Percentiles rank a stretch among this genome's conserved stretches.
Conservation (phyloP, 2,329 filamentous ascomycete species). For the Fusarium sp. region DNA sequence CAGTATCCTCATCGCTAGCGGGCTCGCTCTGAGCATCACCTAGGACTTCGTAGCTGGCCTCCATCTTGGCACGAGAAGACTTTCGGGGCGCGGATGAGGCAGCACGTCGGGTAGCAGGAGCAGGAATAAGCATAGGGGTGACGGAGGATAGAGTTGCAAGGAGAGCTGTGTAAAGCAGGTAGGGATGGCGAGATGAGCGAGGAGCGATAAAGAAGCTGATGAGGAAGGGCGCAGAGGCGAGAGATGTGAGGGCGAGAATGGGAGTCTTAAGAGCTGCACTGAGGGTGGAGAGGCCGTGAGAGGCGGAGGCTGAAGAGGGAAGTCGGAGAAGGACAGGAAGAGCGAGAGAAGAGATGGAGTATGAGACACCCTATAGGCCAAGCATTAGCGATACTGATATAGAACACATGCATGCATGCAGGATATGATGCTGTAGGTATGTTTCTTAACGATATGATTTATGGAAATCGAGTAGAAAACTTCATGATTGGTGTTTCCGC, state of each 20-base stretch:
- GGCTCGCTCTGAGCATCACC: conserved; percentile 63
- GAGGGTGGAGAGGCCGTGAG: conserved; percentile 76
- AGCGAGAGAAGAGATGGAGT: conserved; percentile 80
- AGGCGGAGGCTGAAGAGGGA: conserved; percentile 77
- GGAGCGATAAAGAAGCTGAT: conserved; percentile 84
- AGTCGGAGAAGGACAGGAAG: conserved; percentile 85
- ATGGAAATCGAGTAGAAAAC: neutral
- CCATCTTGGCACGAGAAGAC: conserved; percentile 62
- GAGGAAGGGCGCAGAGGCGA: conserved; percentile 78
- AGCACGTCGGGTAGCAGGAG: conserved; percentile 45
- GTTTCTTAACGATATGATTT: neutral
- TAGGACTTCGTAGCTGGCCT: conserved; percentile 78
- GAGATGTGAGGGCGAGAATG: conserved; percentile 72
- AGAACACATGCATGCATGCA: neutral
- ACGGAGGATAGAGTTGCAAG: conserved; percentile 72
- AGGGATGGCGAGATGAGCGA: conserved; percentile 81
- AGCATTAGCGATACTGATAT: conserved; percentile 26
- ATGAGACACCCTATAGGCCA: conserved; percentile 81
- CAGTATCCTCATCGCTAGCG: conserved; percentile 62
- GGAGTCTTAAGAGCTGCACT: conserved; percentile 72
- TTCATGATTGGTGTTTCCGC: neutral
- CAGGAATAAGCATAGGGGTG: conserved; percentile 61
- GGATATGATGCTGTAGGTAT: neutral
- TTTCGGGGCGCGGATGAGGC: conserved; percentile 47
- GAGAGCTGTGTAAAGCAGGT: conserved; percentile 85